Evolutionary conservation across 257 asterid species (phyloP).

Genomic region (Osmanthus fragrans): DNA sequence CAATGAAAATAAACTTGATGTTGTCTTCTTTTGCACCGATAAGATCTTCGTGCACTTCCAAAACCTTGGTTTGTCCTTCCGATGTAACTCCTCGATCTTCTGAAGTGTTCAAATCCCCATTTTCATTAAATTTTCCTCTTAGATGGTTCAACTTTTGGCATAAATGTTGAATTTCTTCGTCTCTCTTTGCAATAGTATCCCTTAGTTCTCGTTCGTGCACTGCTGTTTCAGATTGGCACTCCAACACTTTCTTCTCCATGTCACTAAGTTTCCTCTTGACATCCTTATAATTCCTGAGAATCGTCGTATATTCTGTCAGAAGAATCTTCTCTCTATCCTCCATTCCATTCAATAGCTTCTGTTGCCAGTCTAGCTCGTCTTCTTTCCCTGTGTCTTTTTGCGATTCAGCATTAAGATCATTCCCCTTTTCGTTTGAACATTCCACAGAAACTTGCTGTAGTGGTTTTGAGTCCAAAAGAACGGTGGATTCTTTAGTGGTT

Average conservation of each 20-base stretch:
- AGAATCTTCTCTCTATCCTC: constrained; percentile 46
- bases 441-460: constrained; percentile 8
- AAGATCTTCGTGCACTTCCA: neutral
- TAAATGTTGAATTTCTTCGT: constrained; percentile 41
- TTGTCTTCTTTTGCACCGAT: constrained; percentile 23
- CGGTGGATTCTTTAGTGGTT: constrained; percentile 9
- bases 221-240: constrained; percentile 30
- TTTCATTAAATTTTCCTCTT: constrained; percentile 17
- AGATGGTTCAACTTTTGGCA: constrained; percentile 25
- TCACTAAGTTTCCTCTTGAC: constrained; percentile 38
- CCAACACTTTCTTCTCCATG: constrained; percentile 40
- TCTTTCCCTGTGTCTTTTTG: constrained; percentile 22
- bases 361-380: constrained; percentile 44
- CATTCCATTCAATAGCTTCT: constrained; percentile 42
- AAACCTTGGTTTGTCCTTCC: constrained; percentile 20
- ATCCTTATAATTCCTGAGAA: constrained; percentile 47
- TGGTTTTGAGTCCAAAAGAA: constrained; percentile 7
- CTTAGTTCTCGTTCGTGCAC: constrained; percentile 37
- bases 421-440: neutral
- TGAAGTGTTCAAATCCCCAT: constrained; percentile 6
- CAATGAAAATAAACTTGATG: constrained; percentile 25
- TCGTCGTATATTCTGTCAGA: constrained; percentile 39
- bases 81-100: constrained; percentile 13
- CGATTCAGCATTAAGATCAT: neutral
- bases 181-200: constrained; percentile 33